Evolutionary conservation across 2,329 filamentous ascomycete species (phyloP).

Genomic region (Aspergillus sp.): DNA sequence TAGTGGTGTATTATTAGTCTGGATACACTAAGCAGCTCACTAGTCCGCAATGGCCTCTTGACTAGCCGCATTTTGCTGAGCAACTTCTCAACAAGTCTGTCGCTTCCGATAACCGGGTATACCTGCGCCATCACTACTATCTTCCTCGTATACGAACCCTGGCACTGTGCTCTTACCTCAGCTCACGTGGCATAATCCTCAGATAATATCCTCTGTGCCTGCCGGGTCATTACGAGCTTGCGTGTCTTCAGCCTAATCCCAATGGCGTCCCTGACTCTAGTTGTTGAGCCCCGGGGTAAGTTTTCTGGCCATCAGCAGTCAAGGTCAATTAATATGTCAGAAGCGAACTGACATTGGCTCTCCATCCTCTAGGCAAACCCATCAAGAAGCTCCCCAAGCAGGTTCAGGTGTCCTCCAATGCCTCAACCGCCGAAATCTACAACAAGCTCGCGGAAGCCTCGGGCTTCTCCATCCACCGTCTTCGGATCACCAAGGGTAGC

Average conservation of each 20-base stretch:
- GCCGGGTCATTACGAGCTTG: background rate
- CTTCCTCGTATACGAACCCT: background rate
- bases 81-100: background rate
- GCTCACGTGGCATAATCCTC: background rate
- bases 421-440: slow-evolving; percentile 59
- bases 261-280: slow-evolving; percentile 42
- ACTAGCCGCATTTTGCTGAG: background rate
- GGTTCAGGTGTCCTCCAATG: slow-evolving; percentile 54
- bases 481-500: slow-evolving; percentile 65
- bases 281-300: slow-evolving; percentile 47
- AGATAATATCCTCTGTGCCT: background rate
- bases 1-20: too few species aligned
- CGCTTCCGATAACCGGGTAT: background rate
- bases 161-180: background rate
- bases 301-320: background rate
- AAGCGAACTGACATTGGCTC: slow-evolving; percentile 12
- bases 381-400: slow-evolving; percentile 62
- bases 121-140: background rate
- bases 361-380: slow-evolving; percentile 55
- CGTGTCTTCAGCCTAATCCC: background rate
- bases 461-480: slow-evolving; percentile 58
- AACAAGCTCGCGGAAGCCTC: slow-evolving; percentile 56
- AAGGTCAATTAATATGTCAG: background rate
- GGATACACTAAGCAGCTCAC: too few species aligned
- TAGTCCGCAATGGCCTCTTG: too few species aligned